Evolutionary conservation across 352 stramenopile species (phyloP).

Genomic region (Phytopythium sindhum): DNA sequence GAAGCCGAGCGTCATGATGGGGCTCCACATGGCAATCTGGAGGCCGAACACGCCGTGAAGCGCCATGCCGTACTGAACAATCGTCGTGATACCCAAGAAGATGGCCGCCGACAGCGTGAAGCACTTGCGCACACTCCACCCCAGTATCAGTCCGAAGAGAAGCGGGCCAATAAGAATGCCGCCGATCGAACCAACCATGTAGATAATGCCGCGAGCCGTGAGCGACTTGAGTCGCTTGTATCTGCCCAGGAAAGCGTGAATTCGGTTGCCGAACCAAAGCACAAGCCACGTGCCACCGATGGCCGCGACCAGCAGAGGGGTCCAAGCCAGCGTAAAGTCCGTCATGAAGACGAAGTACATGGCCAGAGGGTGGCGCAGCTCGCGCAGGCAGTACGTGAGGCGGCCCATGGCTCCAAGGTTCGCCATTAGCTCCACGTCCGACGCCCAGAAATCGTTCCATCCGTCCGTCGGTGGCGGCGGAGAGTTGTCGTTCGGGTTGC

Average conservation of each 20-base stretch:
- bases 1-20: conserved; percentile 73
- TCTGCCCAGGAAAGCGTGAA: conserved; percentile 45
- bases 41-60: conserved; percentile 65
- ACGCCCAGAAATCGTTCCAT: conserved; percentile 75
- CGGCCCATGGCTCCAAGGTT: conserved; percentile 64
- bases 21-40: conserved; percentile 61
- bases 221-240: conserved; percentile 62
- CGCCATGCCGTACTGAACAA: conserved; percentile 70
- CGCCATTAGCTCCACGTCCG: conserved; percentile 67
- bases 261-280: conserved; percentile 51
- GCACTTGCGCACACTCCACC: conserved; percentile 62
- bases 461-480: conserved; percentile 54
- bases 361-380: conserved; percentile 69
- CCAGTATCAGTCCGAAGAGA: conserved; percentile 44
- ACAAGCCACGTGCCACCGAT: conserved; percentile 48
- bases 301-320: conserved; percentile 41
- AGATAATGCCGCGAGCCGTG: conserved; percentile 57
- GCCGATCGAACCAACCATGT: conserved; percentile 69
- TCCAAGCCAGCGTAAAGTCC: conserved; percentile 48
- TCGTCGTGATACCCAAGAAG: conserved; percentile 63
- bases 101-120: conserved; percentile 68
- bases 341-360: conserved; percentile 85
- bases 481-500: conserved; percentile 20
- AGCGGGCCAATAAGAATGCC: conserved; percentile 51
- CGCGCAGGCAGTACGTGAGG: conserved; percentile 75